Conservation (phyloP, 768 basidiomycete genomes). For the Tylopilus balloui region DNA sequence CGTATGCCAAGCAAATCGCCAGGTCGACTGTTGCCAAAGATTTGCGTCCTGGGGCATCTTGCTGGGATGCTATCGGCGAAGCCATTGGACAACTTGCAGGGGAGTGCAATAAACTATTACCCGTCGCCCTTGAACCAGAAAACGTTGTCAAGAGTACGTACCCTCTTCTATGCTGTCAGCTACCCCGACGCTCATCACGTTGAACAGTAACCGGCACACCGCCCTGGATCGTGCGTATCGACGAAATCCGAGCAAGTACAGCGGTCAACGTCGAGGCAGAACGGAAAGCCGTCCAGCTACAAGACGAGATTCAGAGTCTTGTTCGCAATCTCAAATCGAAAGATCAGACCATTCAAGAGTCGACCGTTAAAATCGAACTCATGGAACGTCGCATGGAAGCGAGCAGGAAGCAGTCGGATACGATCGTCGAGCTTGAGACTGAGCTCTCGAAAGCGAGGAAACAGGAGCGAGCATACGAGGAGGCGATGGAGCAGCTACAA, state of each 20-base stretch:
- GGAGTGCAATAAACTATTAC: conserved; percentile 67
- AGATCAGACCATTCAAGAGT: conserved; percentile 88
- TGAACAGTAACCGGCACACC: conserved; percentile 61
- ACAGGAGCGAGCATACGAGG: conserved; percentile 86
- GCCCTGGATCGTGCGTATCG: conserved; percentile 83
- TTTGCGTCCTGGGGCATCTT: conserved; percentile 56
- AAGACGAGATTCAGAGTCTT: conserved; percentile 87
- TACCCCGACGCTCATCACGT: not conserved
- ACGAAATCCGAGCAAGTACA: conserved; percentile 75
- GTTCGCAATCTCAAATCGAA: conserved; percentile 79
- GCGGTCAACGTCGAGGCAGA: conserved; percentile 92
- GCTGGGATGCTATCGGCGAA: conserved; percentile 75
- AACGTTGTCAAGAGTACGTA: conserved; percentile 73
- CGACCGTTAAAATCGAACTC: conserved; percentile 86
- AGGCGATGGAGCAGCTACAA: conserved; percentile 91
- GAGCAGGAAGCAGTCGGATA: conserved; percentile 85
- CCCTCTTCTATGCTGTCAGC: not conserved
- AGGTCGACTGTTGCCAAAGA: conserved; percentile 65
- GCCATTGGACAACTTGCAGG: conserved; percentile 65
- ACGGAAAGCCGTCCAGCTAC: conserved; percentile 76
- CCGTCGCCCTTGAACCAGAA: conserved; percentile 68
- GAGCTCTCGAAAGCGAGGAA: conserved; percentile 79
- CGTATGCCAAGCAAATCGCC: conserved; percentile 71
- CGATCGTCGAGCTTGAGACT: conserved; percentile 73
- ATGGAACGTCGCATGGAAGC: conserved; percentile 92